phyloP scores from a whole-genome alignment of 345 rosid genomes.

The Bruguiera parviflora region DNA sequence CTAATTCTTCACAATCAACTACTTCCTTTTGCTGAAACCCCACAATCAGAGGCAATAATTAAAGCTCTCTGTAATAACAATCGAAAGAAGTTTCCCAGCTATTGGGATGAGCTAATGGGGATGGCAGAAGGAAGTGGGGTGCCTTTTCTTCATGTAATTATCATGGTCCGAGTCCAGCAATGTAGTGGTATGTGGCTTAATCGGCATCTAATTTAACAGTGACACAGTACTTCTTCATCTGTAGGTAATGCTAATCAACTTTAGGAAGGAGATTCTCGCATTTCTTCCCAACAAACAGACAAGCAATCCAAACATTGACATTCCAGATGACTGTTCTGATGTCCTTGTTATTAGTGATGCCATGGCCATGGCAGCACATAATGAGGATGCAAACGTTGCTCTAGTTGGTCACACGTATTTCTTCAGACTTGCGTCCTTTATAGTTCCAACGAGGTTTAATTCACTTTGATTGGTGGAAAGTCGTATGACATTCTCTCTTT shows the following conservation, averaged over 20 bases:
- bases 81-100: constrained; percentile 37
- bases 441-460: not conserved
- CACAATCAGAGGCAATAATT: constrained; percentile 27
- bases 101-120: constrained; percentile 59
- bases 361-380: constrained; percentile 56
- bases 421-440: not conserved
- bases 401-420: constrained; percentile 55
- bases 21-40: constrained; percentile 40
- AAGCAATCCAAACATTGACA: not conserved
- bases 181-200: not conserved
- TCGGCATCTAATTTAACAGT: not conserved
- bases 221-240: not conserved
- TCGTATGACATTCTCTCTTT: not conserved
- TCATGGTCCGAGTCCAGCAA: constrained; percentile 1
- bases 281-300: constrained; percentile 39
- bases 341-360: constrained; percentile 41
- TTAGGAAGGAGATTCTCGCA: constrained; percentile 64
- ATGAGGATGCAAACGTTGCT: constrained; percentile 56
- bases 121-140: constrained; percentile 55
- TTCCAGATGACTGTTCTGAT: constrained; percentile 46
- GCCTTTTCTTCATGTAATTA: constrained; percentile 44
- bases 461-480: not conserved
- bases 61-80: constrained; percentile 37
- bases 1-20: constrained; percentile 52
- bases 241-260: constrained; percentile 56